These are phyloP conservation scores for Phaeosphaeria sp. DNA, from an alignment of 2,329 filamentous ascomycete genomes.

Conservation along the genomic window DNA sequence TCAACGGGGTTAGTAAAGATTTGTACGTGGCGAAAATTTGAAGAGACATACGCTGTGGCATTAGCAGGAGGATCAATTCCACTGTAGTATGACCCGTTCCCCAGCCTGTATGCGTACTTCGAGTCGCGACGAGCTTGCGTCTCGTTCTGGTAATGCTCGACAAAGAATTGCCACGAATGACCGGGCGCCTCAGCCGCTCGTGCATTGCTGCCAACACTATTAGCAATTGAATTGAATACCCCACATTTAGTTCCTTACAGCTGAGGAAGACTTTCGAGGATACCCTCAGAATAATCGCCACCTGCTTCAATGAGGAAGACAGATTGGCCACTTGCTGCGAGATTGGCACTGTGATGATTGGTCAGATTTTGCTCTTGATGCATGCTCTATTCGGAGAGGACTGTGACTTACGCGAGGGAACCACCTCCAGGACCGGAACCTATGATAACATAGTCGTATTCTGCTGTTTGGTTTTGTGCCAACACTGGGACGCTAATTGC, in stretches of 20 bases:
- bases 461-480: not conserved
- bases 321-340: not conserved
- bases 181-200: not conserved
- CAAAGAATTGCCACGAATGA: not conserved
- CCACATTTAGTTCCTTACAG: not conserved
- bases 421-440: not conserved
- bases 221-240: not conserved
- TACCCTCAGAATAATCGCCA: not conserved
- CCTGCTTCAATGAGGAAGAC: not conserved
- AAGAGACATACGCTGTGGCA: too few species aligned
- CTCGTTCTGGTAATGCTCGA: not conserved
- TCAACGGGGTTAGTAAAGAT: not conserved
- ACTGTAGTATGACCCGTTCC: not conserved
- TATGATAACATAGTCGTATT: not conserved
- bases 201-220: not conserved
- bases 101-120: not conserved
- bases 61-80: not conserved
- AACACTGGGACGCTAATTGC: not conserved
- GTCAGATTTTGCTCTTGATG: not conserved
- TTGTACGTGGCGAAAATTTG: too few species aligned
- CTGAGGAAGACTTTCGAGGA: not conserved
- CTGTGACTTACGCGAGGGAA: not conserved
- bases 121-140: not conserved
- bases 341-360: not conserved
- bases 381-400: not conserved